Conservation (phyloP, 2,329 filamentous ascomycete species). For the Botrytis squamosa region DNA sequence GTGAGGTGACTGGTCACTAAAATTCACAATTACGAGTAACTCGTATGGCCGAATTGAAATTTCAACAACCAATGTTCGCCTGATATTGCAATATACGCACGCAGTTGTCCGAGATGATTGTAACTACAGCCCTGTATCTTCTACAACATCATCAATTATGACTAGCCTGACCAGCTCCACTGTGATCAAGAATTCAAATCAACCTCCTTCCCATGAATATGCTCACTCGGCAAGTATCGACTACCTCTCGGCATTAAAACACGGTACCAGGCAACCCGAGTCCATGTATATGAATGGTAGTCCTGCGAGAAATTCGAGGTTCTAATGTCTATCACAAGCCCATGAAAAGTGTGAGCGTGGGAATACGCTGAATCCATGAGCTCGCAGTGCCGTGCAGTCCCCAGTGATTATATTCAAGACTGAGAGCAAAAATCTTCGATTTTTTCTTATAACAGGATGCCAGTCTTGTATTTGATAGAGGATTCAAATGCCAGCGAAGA, state of each 20-base stretch:
- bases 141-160: constrained; percentile 37
- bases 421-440: not conserved
- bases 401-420: not conserved
- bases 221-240: constrained; percentile 19
- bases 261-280: constrained; percentile 61
- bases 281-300: constrained; percentile 59
- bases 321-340: constrained; percentile 58
- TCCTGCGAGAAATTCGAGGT: constrained; percentile 53
- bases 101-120: not conserved
- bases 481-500: not conserved
- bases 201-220: constrained; percentile 48
- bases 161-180: constrained; percentile 59
- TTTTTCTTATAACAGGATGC: not conserved
- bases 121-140: not conserved
- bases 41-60: not conserved
- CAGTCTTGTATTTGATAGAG: not conserved
- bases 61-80: not conserved
- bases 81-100: not conserved
- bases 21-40: constrained; percentile 14
- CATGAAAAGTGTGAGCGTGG: constrained; percentile 24
- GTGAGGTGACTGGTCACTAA: not conserved
- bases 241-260: constrained; percentile 39
- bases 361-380: not conserved
- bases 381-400: not conserved
- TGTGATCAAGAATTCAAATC: constrained; percentile 57